Base-by-base conservation (phyloP, 331 rosid species). In the Phaseolus coccineus region DNA sequence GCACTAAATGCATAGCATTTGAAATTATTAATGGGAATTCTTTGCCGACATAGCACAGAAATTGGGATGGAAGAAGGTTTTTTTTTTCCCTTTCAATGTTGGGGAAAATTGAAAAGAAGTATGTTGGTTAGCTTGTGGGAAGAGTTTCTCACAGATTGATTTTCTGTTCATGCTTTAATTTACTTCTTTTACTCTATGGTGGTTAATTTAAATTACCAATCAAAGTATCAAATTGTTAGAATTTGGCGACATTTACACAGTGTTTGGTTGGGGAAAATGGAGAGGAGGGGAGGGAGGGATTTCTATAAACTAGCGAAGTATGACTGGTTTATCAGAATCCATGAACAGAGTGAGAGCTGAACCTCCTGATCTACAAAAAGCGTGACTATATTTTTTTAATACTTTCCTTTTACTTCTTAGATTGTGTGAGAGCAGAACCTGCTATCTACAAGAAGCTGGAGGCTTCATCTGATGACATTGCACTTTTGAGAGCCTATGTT, bases 351-450 rank as follows among this genome's bases (percentile, higher is more conserved):
- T 87, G 72, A 89, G 92, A 85, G 94, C 91, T 24, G 96, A 92
- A 81, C 97, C 97, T 19, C 13, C 87, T 87, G 35, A 93, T 90
- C 81, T 86, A 80, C 91, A 88, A 90, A 80, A 93, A 84, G 86
- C 88, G 3, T 46, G 51, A 46, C 16, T 46, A 12, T 46, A 12
- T 46, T 46, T 46, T 69, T 16, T 78, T 12, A 59, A 63, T 64
- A 37, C 46, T 61, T 33, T 25, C 4, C 15, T 73, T 28, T 55
- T 24, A 14, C 42, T 70, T 81, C 1, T 7, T 77, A 92, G 97
- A 95, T 83, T 95, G 97, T 76, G 94, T 87, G 72, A 89, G 92
- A 85, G 96, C 93, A 28, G 99, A 92, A 81, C 99, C 99, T 19
- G 90, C 87, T 30, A 93, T 90, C 81, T 86, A 80, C 91, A 88